Conservation (phyloP, 2,329 filamentous ascomycete species). For the Epichloe brachyelytri region DNA sequence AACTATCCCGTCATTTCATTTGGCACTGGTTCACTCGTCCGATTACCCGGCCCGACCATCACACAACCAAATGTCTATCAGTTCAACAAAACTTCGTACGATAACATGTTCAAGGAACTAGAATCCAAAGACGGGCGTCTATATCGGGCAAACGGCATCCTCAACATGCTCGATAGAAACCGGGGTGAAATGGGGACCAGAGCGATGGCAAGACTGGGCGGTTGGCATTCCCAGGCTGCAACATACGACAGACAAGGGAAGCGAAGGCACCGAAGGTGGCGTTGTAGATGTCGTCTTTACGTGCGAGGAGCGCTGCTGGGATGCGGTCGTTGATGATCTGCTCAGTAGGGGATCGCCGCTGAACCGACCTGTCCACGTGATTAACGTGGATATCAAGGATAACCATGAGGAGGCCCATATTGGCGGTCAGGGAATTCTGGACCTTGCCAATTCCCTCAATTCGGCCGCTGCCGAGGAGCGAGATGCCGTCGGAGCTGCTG, state of each 20-base stretch:
- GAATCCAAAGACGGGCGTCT: slow-evolving; percentile 72
- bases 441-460: slow-evolving; percentile 78
- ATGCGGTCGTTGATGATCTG: slow-evolving; percentile 90
- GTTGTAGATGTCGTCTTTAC: slow-evolving; percentile 92
- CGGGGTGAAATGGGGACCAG: slow-evolving; percentile 89
- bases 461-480: slow-evolving; percentile 67
- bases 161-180: slow-evolving; percentile 94
- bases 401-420: slow-evolving; percentile 94
- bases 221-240: slow-evolving; percentile 73
- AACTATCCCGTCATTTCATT: slow-evolving; percentile 96
- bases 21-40: slow-evolving; percentile 87
- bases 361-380: slow-evolving; percentile 90
- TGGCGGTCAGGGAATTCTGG: slow-evolving; percentile 81
- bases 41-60: slow-evolving; percentile 81
- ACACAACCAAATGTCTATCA: slow-evolving; percentile 93
- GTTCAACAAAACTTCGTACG: slow-evolving; percentile 95
- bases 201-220: slow-evolving; percentile 96
- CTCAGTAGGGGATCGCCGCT: slow-evolving; percentile 73
- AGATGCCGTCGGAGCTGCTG: slow-evolving; percentile 45
- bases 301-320: slow-evolving; percentile 96
- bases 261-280: slow-evolving; percentile 70
- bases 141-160: slow-evolving; percentile 81
- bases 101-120: slow-evolving; percentile 87
- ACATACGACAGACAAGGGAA: slow-evolving; percentile 63
- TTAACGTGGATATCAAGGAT: slow-evolving; percentile 97